Conservation (phyloP, 371 early-diverging fungal species). For the Mortierella sp. region DNA sequence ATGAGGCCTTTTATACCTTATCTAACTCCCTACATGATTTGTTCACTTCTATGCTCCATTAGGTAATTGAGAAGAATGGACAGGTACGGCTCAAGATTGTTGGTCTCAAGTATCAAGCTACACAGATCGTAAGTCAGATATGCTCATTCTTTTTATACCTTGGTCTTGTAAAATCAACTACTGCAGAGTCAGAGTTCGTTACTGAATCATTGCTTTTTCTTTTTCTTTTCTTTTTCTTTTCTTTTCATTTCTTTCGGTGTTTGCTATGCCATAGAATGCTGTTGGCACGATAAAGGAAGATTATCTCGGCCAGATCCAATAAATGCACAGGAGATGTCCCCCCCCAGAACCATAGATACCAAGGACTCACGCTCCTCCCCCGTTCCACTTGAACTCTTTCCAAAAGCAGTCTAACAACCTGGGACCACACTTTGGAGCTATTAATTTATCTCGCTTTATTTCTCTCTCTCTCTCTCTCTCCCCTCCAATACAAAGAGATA, state of each 20-base stretch:
- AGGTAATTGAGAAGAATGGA: constrained; percentile 89
- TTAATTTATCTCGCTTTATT: too few species aligned
- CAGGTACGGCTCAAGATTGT: constrained; percentile 93
- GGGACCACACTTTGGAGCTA: too few species aligned
- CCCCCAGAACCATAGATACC: too few species aligned
- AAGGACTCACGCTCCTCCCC: too few species aligned
- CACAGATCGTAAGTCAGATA: constrained; percentile 83
- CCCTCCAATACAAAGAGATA: too few species aligned
- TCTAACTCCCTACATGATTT: constrained; percentile 7
- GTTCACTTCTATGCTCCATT: background rate
- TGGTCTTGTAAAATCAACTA: background rate
- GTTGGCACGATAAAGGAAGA: constrained; percentile 98
- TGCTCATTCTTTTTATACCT: constrained; percentile 4
- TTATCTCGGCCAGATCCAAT: constrained; percentile 76
- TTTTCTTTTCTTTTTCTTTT: background rate
- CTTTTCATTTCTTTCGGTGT: constrained; percentile 4
- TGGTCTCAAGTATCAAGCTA: constrained; percentile 94
- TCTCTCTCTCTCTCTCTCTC: too few species aligned
- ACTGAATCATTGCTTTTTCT: too few species aligned
- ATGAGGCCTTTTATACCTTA: background rate
- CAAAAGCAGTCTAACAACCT: too few species aligned
- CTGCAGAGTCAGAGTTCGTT: too few species aligned
- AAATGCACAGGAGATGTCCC: constrained; percentile 10
- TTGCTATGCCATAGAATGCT: constrained; percentile 68
- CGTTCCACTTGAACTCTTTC: too few species aligned